Conservation (phyloP, 805 yeast genomes). For the Kodamaea nitidulidarum region DNA sequence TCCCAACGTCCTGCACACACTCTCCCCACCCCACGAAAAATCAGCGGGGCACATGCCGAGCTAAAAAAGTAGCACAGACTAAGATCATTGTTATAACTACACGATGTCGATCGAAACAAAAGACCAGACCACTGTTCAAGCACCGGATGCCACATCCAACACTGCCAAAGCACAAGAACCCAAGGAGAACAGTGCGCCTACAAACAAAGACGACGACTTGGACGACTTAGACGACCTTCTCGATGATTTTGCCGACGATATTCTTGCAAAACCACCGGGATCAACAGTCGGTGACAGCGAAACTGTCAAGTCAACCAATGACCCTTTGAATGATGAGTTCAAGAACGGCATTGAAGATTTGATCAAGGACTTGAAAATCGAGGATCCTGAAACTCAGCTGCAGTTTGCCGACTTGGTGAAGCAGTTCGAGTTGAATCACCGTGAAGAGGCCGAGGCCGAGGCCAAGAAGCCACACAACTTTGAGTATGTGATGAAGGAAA, state of each 20-base stretch:
- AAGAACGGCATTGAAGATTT: conserved; percentile 38
- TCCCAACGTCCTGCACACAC: not conserved
- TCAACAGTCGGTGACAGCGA: conserved; percentile 21
- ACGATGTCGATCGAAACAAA: conserved; percentile 6
- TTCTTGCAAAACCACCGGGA: conserved; percentile 60
- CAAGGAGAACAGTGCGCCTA: not conserved
- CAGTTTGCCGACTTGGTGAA: conserved; percentile 48
- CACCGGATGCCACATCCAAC: not conserved
- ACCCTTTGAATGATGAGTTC: conserved; percentile 30
- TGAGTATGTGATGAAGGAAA: conserved; percentile 72
- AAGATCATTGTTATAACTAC: conserved; percentile 1
- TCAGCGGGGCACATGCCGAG: conserved; percentile 8
- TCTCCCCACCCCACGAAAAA: conserved; percentile 8
- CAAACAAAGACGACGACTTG: conserved; percentile 39
- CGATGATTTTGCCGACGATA: conserved; percentile 78
- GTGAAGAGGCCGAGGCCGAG: conserved; percentile 25
- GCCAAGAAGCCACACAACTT: conserved; percentile 42
- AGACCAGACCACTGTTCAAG: not conserved
- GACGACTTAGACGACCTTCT: conserved; percentile 80
- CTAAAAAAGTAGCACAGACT: not conserved
- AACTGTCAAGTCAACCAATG: conserved; percentile 11
- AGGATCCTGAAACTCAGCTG: conserved; percentile 49
- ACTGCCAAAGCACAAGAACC: conserved; percentile 1
- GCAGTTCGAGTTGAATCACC: conserved; percentile 36
- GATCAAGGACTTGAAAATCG: conserved; percentile 44